Conservation (phyloP, 1,284 basidiomycete species). For the Peniophora sp. region DNA sequence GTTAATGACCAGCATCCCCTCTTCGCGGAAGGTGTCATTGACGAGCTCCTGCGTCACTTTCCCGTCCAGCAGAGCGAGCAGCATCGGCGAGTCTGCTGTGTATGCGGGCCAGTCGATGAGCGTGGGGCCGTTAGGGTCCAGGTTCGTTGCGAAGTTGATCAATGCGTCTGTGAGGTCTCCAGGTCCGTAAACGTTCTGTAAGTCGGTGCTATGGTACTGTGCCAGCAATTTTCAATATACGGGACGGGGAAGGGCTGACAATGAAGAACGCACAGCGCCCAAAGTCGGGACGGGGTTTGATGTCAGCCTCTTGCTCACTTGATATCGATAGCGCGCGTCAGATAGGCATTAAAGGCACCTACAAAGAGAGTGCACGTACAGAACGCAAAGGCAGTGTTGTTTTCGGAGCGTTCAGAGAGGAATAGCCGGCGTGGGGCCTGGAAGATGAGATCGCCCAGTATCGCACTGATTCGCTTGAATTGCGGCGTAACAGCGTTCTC, state of each 20-base stretch:
- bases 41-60: conserved; percentile 24
- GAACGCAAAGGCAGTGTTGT: conserved; percentile 38
- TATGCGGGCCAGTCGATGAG: conserved; percentile 42
- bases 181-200: conserved; percentile 19
- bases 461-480: conserved; percentile 43
- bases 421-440: conserved; percentile 47
- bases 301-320: conserved; percentile 41
- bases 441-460: conserved; percentile 42
- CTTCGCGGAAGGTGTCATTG: conserved; percentile 25
- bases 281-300: conserved; percentile 27
- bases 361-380: too few species aligned
- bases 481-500: conserved; percentile 37
- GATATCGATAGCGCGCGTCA: too few species aligned
- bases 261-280: conserved; percentile 29
- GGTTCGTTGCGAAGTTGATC: conserved; percentile 26
- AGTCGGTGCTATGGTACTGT: conserved; percentile 31
- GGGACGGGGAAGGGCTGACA: not conserved
- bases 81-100: conserved; percentile 23
- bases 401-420: conserved; percentile 28
- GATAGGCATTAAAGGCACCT: too few species aligned
- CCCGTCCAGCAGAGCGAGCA: conserved; percentile 40
- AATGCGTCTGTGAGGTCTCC: conserved; percentile 11
- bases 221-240: not conserved
- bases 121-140: conserved; percentile 39
- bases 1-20: conserved; percentile 1